These are phyloP conservation scores for Pecoramyces ruminantium DNA, from an alignment of 192 early-diverging fungal genomes.

Conservation along the genomic window DNA sequence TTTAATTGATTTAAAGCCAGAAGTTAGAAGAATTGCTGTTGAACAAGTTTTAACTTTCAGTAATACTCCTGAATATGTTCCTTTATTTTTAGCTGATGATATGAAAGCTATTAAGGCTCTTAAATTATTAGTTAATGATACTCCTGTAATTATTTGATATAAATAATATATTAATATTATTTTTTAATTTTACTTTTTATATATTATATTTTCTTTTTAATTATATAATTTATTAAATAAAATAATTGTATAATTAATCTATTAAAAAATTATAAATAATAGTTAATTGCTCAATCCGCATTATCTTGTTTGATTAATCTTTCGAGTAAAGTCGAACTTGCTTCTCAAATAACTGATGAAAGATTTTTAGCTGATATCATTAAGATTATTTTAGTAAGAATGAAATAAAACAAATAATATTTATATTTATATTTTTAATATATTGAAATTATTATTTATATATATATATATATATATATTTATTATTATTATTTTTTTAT, in stretches of 20 bases:
- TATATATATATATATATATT: not conserved
- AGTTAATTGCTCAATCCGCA: conserved; percentile 72
- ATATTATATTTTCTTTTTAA: not conserved
- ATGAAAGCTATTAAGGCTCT: not conserved
- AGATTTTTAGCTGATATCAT: conserved; percentile 53
- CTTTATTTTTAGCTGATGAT: not conserved
- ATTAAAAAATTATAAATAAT: not conserved
- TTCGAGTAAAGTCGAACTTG: conserved; percentile 42
- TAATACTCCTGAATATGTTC: not conserved
- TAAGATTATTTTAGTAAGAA: conserved; percentile 43
- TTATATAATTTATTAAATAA: too few relatives aligned
- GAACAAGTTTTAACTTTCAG: not conserved
- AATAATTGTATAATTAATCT: too few relatives aligned
- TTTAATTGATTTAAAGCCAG: not conserved
- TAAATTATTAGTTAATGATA: not conserved
- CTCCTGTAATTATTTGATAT: not conserved
- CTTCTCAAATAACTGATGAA: conserved; percentile 46
- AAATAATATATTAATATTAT: not conserved
- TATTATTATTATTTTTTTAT: not conserved
- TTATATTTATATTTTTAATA: too few relatives aligned
- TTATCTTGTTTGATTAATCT: conserved; percentile 71
- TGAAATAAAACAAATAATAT: too few relatives aligned
- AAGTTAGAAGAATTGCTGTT: not conserved
- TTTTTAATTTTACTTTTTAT: not conserved
- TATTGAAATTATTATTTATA: too few relatives aligned